Evolutionary conservation across 2,329 filamentous ascomycete species (phyloP).

Genomic region (Raffaelea ambrosiae): DNA sequence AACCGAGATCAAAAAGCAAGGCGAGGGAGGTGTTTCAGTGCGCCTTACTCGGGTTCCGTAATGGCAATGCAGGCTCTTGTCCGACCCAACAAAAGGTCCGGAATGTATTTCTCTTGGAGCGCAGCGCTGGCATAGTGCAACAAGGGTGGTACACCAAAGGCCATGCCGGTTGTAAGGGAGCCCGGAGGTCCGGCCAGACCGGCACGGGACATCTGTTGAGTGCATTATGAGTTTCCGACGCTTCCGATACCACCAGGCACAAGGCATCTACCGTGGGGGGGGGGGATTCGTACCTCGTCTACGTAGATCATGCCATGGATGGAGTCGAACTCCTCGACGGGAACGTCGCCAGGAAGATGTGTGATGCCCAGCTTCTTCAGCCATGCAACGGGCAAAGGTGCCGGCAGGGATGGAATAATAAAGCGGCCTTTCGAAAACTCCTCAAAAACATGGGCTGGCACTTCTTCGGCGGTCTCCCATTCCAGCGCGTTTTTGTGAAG

Average conservation of each 20-base stretch:
- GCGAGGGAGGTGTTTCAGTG: no score
- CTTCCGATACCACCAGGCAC: neutral
- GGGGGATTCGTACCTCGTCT: no score
- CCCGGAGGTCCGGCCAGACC: conserved; percentile 56
- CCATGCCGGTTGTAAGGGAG: conserved; percentile 62
- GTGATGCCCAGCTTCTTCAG: conserved; percentile 57
- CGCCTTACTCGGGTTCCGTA: conserved; percentile 53
- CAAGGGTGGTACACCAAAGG: conserved; percentile 64
- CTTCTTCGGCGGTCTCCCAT: conserved; percentile 58
- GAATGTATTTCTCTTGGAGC: conserved; percentile 58
- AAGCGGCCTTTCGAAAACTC: conserved; percentile 59
- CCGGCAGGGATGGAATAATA: conserved; percentile 60
- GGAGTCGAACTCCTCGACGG: conserved; percentile 67
- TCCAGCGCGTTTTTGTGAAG: conserved; percentile 55
- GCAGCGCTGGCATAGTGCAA: conserved; percentile 56
- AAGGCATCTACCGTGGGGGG: no score
- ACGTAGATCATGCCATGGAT: conserved; percentile 61
- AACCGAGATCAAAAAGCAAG: no score
- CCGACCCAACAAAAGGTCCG: conserved; percentile 56
- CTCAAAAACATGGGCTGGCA: conserved; percentile 55
- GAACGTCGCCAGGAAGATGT: conserved; percentile 55
- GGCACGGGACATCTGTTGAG: conserved; percentile 42
- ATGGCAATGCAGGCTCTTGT: conserved; percentile 69
- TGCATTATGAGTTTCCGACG: no score
- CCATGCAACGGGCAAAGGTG: conserved; percentile 61